Conservation (phyloP, 2,329 filamentous ascomycete species). For the Albifimbria verrucaria region DNA sequence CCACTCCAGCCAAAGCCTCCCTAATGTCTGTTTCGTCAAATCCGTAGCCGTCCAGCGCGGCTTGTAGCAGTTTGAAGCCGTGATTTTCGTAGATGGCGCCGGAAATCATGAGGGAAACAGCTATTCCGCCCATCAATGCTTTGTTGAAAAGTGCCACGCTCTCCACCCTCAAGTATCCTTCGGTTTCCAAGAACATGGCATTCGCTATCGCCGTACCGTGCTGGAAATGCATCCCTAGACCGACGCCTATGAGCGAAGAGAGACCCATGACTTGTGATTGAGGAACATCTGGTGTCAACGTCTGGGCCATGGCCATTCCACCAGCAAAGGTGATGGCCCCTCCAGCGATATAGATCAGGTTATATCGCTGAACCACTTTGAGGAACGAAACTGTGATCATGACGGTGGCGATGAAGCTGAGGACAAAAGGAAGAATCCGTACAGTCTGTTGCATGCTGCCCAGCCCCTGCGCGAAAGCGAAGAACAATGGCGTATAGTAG, state of each 20-base stretch:
- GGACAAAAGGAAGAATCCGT: slow-evolving; percentile 39
- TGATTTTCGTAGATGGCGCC: slow-evolving; percentile 8
- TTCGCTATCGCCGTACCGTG: slow-evolving; percentile 26
- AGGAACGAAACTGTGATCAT: slow-evolving; percentile 35
- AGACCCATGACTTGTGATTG: slow-evolving; percentile 26
- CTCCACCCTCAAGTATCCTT: slow-evolving; percentile 22
- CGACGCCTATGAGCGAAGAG: slow-evolving; percentile 26
- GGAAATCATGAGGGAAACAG: slow-evolving; percentile 3
- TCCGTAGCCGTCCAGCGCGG: slow-evolving; percentile 5
- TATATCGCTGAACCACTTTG: slow-evolving; percentile 34
- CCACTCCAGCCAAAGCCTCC: slow-evolving; percentile 10
- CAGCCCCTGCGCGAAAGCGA: slow-evolving; percentile 46
- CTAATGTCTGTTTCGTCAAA: slow-evolving; percentile 7
- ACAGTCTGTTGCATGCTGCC: slow-evolving; percentile 36
- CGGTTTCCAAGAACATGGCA: slow-evolving; percentile 19
- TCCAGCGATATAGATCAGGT: slow-evolving; percentile 25
- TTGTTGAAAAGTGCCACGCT: slow-evolving; percentile 29
- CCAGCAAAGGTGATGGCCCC: slow-evolving; percentile 22
- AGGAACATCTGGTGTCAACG: slow-evolving; percentile 18
- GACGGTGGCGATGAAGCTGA: slow-evolving; percentile 31
- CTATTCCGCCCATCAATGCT: slow-evolving; percentile 8
- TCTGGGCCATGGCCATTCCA: slow-evolving; percentile 19
- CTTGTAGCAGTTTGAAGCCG: slow-evolving; percentile 7
- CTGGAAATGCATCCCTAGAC: slow-evolving; percentile 27
- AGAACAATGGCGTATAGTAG: slow-evolving; percentile 54